Base-by-base conservation (phyloP, 306 rosid species). In the Trifolium pratense region DNA sequence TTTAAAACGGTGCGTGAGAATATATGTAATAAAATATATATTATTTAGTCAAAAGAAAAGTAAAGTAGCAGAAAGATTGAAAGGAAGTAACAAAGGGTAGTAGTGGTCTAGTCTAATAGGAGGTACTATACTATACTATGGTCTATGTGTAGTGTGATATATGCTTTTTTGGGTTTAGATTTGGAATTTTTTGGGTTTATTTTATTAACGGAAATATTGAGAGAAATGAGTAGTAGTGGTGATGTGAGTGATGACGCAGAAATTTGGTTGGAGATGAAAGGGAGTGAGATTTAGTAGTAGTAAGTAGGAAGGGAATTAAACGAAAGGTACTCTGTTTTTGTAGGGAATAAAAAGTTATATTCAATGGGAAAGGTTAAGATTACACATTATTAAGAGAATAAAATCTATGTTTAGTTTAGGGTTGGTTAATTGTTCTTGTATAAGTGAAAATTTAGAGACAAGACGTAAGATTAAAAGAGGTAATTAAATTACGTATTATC, bases 241-340 rank as follows among this genome's bases (percentile, higher is more conserved):
- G 59, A 48, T 68, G 51, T 31, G 64, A 16, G 60, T 15, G 69
- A 20, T 76, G 86, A 81, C 80, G 78, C 84, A 36, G 85, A 83
- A 60, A 36, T 36, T 34, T 34, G 70, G 64, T 78, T 73, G 77
- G 68, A 77, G 81, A 76, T 70, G 77, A 79, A 81, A 83, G 84
- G 37, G 84, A 78, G 45, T 71, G 80, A 64, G 85, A 84, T 85
- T 71, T 84, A 67, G 85, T 40, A 81, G 79, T 83, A 5, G 76
- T 87, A 84, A 73, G 68, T 72, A 56, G 64, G 34, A 48, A 26
- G 73, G 77, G 56, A 53, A 67, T 58, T 56, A 31, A 48, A 67
- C 68, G 25, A 57, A 65, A 76, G 74, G 43, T 17, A 43, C 80
- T 49, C 46, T 31, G 78, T 10, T 82, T 87, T 56, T 86, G 86